Conservation (phyloP, 768 basidiomycete genomes). For the Collybia sordida region DNA sequence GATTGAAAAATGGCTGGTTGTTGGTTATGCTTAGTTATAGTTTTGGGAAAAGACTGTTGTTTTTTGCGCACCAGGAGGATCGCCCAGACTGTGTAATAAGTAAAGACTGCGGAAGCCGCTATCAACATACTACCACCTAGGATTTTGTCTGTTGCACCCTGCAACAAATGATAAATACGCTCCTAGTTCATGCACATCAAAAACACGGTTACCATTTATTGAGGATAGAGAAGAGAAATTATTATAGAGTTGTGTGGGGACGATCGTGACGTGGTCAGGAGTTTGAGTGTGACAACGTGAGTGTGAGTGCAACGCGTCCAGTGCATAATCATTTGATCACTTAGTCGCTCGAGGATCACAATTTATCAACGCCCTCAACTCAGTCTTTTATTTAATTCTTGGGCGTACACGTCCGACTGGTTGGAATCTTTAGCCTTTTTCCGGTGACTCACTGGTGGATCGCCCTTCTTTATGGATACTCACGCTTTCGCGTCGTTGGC, state of each 20-base stretch:
- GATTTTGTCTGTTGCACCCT: constrained; percentile 82
- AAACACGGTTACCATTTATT: no score
- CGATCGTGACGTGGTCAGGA: neutral
- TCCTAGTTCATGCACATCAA: no score
- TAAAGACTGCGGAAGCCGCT: constrained; percentile 71
- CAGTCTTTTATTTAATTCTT: no score
- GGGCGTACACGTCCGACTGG: no score
- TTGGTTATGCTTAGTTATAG: constrained; percentile 8
- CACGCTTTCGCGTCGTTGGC: constrained; percentile 81
- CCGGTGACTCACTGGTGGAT: no score
- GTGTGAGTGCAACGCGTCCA: no score
- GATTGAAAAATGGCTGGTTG: constrained; percentile 77
- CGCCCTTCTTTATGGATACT: constrained; percentile 52
- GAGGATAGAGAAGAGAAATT: neutral
- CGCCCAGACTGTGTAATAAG: constrained; percentile 93
- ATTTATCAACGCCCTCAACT: no score
- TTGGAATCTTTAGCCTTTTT: no score
- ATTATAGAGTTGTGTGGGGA: neutral
- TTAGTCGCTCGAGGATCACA: no score
- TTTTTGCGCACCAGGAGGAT: constrained; percentile 68
- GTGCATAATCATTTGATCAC: no score
- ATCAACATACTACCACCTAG: constrained; percentile 81
- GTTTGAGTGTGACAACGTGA: constrained; percentile 4
- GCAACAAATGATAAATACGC: neutral
- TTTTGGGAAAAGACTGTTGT: neutral